These are phyloP conservation scores for Rhizopus microsporus DNA, from an alignment of 371 early-diverging fungal genomes.

Conservation along the genomic window DNA sequence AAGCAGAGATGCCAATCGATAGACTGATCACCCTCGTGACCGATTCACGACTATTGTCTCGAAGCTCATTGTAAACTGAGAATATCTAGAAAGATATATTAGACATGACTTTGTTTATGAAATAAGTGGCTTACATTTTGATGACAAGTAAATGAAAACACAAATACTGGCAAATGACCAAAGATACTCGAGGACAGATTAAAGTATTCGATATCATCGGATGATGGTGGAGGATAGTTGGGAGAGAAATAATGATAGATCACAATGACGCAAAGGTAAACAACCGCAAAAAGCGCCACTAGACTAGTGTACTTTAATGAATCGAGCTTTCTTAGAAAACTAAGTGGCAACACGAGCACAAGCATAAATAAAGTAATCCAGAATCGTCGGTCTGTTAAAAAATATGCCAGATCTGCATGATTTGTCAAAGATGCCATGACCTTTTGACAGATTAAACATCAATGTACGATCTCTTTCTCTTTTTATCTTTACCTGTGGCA, in stretches of 20 bases:
- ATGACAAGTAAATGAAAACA: slow-evolving; percentile 95
- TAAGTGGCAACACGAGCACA: slow-evolving; percentile 71
- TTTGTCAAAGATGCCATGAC: slow-evolving; percentile 12
- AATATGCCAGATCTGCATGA: slow-evolving; percentile 10
- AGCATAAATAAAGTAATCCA: slow-evolving; percentile 88
- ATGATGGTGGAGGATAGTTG: slow-evolving; percentile 41
- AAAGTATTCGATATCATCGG: slow-evolving; percentile 43
- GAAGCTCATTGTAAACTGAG: slow-evolving; percentile 90
- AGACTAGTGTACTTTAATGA: slow-evolving; percentile 95
- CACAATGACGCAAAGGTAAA: slow-evolving; percentile 89
- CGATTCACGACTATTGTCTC: slow-evolving; percentile 71
- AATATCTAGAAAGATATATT: slow-evolving; percentile 68
- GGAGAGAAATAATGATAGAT: slow-evolving; percentile 72
- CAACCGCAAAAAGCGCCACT: slow-evolving; percentile 86
- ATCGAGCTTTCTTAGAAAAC: slow-evolving; percentile 87
- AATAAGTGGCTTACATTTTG: slow-evolving; percentile 52
- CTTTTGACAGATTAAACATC: slow-evolving; percentile 1
- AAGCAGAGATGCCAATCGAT: slow-evolving; percentile 82
- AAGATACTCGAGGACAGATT: slow-evolving; percentile 68
- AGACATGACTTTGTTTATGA: not conserved
- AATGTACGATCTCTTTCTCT: not conserved
- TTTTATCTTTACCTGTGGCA: slow-evolving; percentile 68
- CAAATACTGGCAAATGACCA: slow-evolving; percentile 93
- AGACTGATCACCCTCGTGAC: slow-evolving; percentile 66
- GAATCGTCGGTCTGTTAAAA: slow-evolving; percentile 64